Evolutionary conservation across 176 grass and related monocot genomes (phyloP), one percentile per base, ranked within the genome.

Genomic region (Raddia distichophylla): DNA sequence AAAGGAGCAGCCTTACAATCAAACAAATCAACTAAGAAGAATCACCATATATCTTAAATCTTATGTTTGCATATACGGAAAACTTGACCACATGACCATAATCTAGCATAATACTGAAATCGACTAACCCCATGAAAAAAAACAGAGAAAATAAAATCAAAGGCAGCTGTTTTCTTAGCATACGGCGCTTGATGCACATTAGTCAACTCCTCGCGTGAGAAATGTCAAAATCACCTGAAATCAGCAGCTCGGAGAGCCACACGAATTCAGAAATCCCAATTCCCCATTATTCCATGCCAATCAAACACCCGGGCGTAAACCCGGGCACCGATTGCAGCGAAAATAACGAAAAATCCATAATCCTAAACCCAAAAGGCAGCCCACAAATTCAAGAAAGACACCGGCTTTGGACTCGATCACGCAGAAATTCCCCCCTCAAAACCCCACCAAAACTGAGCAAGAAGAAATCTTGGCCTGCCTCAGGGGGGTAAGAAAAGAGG

Each of bases 331-430:
- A 33, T 34, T 58, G 27, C 49, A 18, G n/a, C 50, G 3, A 56
- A 16, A 79, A 8, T 10, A 51, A 62, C 47, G 43, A 50, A 58
- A 16, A 78, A 63, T 75, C 64, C 59, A 53, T 19, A 22, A 19
- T 40, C 37, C 37, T 40, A 14, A 81, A 61, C 45, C 27, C 61
- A 66, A 7, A 5, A 67, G 10, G 58, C 13, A 61, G 82, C 82
- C 60, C 60, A 54, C 45, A 43, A 37, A 40, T 40, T 40, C 37
- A 40, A 40, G 37, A 67, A 82, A 79, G 54, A 8, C 46, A 17
- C 61, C 79, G 79, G 79, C 74, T 86, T 90, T 90, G 75, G 16
- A 27, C 22, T 15, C 46, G 84, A 86, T 83, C 88, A 72, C 72
- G 60, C 14, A 3, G 20, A 59, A 40, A 75, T 40, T 60, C 55